Base-by-base conservation (phyloP, 768 basidiomycete species). In the Lactarius hatsudake region DNA sequence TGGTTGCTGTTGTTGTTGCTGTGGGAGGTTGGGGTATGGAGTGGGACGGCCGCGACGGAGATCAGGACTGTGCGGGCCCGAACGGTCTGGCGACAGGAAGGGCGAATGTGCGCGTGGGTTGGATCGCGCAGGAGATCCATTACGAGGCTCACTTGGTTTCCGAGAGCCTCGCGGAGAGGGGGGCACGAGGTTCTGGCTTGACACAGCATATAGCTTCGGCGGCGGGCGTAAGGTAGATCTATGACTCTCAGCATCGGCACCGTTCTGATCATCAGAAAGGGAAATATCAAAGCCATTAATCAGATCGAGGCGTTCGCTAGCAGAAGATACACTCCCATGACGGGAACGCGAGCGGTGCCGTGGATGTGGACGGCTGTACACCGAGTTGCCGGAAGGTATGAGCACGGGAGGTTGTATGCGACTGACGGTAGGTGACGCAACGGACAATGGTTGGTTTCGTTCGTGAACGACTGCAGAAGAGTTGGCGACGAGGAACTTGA, bases 401-500 rank as follows among this genome's bases (percentile, higher is more conserved):
- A 86, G 79, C 48, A 85, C 83, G 5, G 88, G 85, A 1, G 85
- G 84, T 12, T 83, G 81, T 5, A 84, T 80, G 20, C 83, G 79
- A 74, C 78, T 81, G 60, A 80, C 77, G 13, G 81, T 80, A 6
- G 80, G 75, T 3, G 80, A 78, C 54, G 71, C 61, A 36, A 66
- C 42, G 23, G 79, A 75, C 43, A 76, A 74, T 30, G 79, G 72
- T 7, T 74, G 73, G 4, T 78, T 75, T 7, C 77, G 78, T 69
- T 86, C 90, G 69, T 85, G 88, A 61, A 86, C 88, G 55, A 79
- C 77, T 26, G 83, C 87, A 70, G 82, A 85, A 63, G 82, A 81
- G 73, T 87, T 86, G 51, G 87, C 87, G 32, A 95, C 87, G 64
- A 95, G 82, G 68, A 97, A 89, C 76, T 95, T 95, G 73, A 96